A percentile compares a stretch with the other conserved stretches of the same genome.
These are phyloP conservation scores for Saitozyma sp. DNA, from an alignment of 768 basidiomycete species.

Conservation along the genomic window DNA sequence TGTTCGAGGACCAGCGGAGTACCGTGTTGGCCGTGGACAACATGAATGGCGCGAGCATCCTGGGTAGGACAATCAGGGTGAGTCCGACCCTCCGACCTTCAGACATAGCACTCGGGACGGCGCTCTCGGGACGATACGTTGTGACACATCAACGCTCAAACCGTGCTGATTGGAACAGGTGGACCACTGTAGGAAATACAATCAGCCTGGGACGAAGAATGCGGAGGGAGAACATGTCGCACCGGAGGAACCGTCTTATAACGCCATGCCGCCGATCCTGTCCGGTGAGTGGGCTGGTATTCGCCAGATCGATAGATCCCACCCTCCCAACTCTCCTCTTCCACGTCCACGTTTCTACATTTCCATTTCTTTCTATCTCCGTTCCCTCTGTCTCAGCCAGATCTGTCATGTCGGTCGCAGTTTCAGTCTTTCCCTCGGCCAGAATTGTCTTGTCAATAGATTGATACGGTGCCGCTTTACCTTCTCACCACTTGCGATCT, in stretches of 20 bases:
- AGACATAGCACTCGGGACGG: neutral
- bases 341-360: no score
- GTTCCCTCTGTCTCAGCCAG: no score
- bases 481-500: no score
- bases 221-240: slow-evolving; percentile 81
- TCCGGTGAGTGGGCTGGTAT: slow-evolving; percentile 57
- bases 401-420: no score
- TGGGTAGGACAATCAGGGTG: slow-evolving; percentile 83
- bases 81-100: slow-evolving; percentile 54
- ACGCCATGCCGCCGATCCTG: slow-evolving; percentile 75
- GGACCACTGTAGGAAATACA: slow-evolving; percentile 69
- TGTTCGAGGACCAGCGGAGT: slow-evolving; percentile 98
- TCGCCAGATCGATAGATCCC: neutral
- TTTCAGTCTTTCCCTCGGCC: no score
- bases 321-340: no score
- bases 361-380: no score
- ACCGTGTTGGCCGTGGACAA: slow-evolving; percentile 97
- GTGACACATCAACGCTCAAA: no score
- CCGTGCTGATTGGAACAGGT: slow-evolving; percentile 28
- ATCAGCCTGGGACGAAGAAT: slow-evolving; percentile 73
- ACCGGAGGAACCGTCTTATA: slow-evolving; percentile 78
- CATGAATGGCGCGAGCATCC: slow-evolving; percentile 87
- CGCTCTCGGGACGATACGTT: neutral
- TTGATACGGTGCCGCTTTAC: no score
- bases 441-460: no score